Evolutionary conservation across 1,284 basidiomycete species (phyloP), one percentile per base, ranked within the genome.

Genomic region (Bjerkandera adusta): DNA sequence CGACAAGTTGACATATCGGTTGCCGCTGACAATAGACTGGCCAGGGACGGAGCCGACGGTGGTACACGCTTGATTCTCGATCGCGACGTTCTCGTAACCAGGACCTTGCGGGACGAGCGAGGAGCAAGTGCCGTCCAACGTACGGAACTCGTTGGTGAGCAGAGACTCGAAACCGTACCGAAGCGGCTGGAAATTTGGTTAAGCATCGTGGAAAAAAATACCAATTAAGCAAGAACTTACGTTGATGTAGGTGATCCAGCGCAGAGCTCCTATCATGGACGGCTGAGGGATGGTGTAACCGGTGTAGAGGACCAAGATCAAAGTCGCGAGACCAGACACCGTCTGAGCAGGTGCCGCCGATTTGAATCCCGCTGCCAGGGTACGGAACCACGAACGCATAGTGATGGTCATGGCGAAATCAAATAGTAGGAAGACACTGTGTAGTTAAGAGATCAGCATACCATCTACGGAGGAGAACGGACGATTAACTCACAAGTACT

Each of bases 161-260:
- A 81, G 53, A 1, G 68, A 68, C 53, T 80, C 77, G 53, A 81
- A 81, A 0, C 70, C 73, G 49, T 76, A 83, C 36, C 63, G 65
- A 15, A 77, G 47, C n/a, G 71, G 76, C 75, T 76, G 50, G 1
- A 7, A 8, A 5, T 15, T 0, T 21, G 27, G 45, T 3, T 41
- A 50, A 29, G 25, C 18, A n/a, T n/a, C n/a, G n/a, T n/a, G 21
- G 4, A 15, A 12, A 13, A 25, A 11, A n/a, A 3, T 4, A 4
- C 3, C 20, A 15, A 12, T n/a, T 2, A 43, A 13, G 26, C 18
- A 32, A 11, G 25, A n/a, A 68, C 78, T 40, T 53, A 76, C 80
- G 50, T 85, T 82, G 25, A 83, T 70, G 37, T 74, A 83, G 2
- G 75, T 76, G 32, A 85, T 76, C 84, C 85, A 87, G 15, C 70